Base-by-base conservation (phyloP, 768 basidiomycete genomes). In the Lactarius vividus region DNA sequence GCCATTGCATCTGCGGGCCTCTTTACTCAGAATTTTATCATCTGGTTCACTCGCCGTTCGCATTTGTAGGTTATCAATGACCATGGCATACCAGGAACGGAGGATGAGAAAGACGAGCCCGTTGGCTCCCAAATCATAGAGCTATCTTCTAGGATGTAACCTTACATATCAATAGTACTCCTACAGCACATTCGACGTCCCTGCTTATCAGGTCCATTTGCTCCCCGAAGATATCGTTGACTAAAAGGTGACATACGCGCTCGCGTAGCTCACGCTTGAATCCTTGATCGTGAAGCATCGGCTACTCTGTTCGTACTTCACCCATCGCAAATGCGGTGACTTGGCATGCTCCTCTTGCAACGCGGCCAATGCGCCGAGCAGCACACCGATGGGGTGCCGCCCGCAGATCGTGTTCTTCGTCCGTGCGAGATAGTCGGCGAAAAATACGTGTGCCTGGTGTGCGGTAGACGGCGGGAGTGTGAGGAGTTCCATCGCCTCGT, bases 371-470 rank as follows among this genome's bases (percentile, higher is more conserved):
- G 93, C 88, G 0, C 92, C 92, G 18, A 98, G 80, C 2, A 99
- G 79, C 5, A 98, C 92, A 0, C 94, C 93, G 59, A 99, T 98
- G 1, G 97, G 94, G 72, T 98, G 95, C 44, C 97, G 82, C 3
- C 97, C 97, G 74, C 97, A 99, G 54, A 99, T 97, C 0, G 97
- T 98, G 78, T 99, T 99, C 78, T 88, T 85, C 39, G 93, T 96
- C 64, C 80, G 77, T 15, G 78, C 73, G 1, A 94, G 82, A 74
- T 95, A 94, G 7, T 79, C 78, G 1, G 84, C 79, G 72, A 95
- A 96, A 26, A 79, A 74, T 4, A 68, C 67, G 71, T 94, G 92
- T 0, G 88, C 85, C 31, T 80, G 75, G 9, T 74, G 74, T 0
- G 85, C 84, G 35, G 78, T 80, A n/a, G 76, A 76, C 3, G 85